Conservation (phyloP, 371 early-diverging fungal genomes). For the Dipsacomyces acuminosporus region DNA sequence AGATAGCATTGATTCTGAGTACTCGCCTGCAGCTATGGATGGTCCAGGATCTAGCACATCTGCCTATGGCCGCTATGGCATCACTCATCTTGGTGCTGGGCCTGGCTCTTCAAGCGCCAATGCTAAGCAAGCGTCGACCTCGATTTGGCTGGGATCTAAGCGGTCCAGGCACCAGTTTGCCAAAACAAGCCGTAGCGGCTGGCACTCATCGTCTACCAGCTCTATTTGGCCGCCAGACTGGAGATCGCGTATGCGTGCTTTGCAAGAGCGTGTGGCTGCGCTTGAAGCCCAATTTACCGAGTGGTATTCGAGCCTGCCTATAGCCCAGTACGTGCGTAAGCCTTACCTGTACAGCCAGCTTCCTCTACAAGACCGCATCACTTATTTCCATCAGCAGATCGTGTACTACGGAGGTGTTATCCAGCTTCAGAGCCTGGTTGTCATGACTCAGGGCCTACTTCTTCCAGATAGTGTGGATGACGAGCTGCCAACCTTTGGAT, state of each 20-base stretch:
- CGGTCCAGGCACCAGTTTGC: slow-evolving; percentile 9
- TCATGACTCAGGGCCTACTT: slow-evolving; percentile 33
- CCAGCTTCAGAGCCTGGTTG: slow-evolving; percentile 34
- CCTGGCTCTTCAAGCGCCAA: neutral
- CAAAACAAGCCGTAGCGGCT: slow-evolving; percentile 10
- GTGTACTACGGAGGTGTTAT: slow-evolving; percentile 40
- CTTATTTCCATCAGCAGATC: slow-evolving; percentile 40
- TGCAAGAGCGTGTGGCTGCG: slow-evolving; percentile 27
- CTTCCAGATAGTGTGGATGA: slow-evolving; percentile 30
- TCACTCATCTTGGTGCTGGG: neutral
- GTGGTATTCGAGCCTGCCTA: slow-evolving; percentile 39
- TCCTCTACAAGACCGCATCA: slow-evolving; percentile 41
- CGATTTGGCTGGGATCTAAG: slow-evolving; percentile 31
- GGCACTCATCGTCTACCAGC: slow-evolving; percentile 15
- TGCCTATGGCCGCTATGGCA: slow-evolving; percentile 11
- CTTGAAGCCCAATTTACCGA: slow-evolving; percentile 33
- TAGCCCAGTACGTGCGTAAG: slow-evolving; percentile 24
- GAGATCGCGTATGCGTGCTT: slow-evolving; percentile 39
- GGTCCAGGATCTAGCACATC: neutral
- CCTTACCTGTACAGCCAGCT: slow-evolving; percentile 36
- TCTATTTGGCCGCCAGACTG: slow-evolving; percentile 42
- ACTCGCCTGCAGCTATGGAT: slow-evolving; percentile 1
- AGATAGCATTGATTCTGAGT: slow-evolving; percentile 8
- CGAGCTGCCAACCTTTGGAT: slow-evolving; percentile 1
- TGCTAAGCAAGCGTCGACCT: slow-evolving; percentile 10